A percentile compares a stretch with the other conserved stretches of the same genome.
These are phyloP conservation scores for Cystobasidiaceae sp. DNA, from an alignment of 1,284 basidiomycete species.

Conservation along the genomic window DNA sequence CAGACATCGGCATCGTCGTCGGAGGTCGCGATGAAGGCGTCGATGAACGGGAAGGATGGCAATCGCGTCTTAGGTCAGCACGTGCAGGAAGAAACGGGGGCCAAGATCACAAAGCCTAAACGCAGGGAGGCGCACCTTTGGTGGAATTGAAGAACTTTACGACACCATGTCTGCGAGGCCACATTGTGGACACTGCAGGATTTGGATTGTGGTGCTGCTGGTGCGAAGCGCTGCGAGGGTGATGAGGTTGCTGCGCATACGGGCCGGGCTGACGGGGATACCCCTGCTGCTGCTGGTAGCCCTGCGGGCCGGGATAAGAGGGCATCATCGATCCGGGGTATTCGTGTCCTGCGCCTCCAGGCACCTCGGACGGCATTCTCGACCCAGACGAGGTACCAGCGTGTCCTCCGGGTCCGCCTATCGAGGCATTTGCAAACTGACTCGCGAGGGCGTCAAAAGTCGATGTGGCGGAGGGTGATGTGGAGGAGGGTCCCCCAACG, in stretches of 20 bases:
- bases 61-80: no score
- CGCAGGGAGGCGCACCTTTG: conserved; percentile 9
- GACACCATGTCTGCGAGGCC: conserved; percentile 23
- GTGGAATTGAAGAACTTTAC: conserved; percentile 32
- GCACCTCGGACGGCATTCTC: no score
- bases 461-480: conserved; percentile 9
- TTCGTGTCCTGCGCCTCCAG: no score
- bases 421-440: conserved; percentile 13
- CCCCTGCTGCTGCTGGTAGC: background rate
- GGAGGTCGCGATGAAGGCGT: background rate
- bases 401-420: no score
- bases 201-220: conserved; percentile 20
- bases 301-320: background rate
- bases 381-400: no score
- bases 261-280: background rate
- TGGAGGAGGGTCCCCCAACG: conserved; percentile 10
- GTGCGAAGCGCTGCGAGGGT: background rate
- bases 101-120: no score
- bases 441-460: conserved; percentile 3
- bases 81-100: no score
- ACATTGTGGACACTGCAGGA: conserved; percentile 20
- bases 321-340: no score
- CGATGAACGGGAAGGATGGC: no score
- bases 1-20: background rate
- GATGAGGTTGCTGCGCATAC: background rate